These are phyloP conservation scores for Fusarium citri DNA, from an alignment of 2,329 filamentous ascomycete genomes.

Conservation along the genomic window DNA sequence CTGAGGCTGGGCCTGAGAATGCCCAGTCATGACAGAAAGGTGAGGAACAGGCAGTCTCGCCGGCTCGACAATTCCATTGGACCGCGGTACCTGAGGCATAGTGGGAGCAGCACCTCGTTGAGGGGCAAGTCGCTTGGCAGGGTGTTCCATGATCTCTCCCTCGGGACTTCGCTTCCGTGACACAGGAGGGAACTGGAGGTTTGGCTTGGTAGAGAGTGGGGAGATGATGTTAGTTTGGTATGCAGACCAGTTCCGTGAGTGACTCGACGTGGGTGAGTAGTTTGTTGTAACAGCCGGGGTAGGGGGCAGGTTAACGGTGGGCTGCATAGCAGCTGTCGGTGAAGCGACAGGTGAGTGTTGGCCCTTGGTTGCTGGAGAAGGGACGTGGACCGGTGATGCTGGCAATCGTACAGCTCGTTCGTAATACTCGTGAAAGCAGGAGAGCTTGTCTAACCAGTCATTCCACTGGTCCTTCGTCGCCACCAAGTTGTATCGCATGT, in stretches of 20 bases:
- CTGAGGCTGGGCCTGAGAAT: constrained; percentile 36
- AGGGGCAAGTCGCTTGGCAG: constrained; percentile 62
- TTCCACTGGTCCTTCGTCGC: constrained; percentile 89
- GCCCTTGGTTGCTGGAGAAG: constrained; percentile 55
- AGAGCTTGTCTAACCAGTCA: constrained; percentile 85
- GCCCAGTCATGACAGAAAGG: constrained; percentile 71
- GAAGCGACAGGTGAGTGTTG: constrained; percentile 63
- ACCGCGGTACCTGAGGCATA: constrained; percentile 31
- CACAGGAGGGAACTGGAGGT: constrained; percentile 53
- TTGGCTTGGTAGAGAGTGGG: constrained; percentile 61
- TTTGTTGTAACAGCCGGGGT: constrained; percentile 49
- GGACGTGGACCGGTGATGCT: constrained; percentile 55
- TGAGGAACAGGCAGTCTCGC: constrained; percentile 75
- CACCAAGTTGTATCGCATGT: constrained; percentile 94
- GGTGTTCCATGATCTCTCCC: constrained; percentile 63
- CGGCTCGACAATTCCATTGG: constrained; percentile 40
- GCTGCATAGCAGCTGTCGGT: constrained; percentile 56
- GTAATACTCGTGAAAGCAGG: constrained; percentile 86
- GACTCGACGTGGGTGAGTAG: constrained; percentile 56
- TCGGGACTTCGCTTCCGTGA: constrained; percentile 65
- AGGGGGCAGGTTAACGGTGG: constrained; percentile 48
- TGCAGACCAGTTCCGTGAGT: constrained; percentile 54
- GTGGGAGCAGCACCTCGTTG: constrained; percentile 35
- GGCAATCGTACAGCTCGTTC: constrained; percentile 70
- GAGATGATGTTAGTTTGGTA: constrained; percentile 58